Base-by-base conservation (phyloP, 371 early-diverging fungal genomes). In the Circinella umbellata region DNA sequence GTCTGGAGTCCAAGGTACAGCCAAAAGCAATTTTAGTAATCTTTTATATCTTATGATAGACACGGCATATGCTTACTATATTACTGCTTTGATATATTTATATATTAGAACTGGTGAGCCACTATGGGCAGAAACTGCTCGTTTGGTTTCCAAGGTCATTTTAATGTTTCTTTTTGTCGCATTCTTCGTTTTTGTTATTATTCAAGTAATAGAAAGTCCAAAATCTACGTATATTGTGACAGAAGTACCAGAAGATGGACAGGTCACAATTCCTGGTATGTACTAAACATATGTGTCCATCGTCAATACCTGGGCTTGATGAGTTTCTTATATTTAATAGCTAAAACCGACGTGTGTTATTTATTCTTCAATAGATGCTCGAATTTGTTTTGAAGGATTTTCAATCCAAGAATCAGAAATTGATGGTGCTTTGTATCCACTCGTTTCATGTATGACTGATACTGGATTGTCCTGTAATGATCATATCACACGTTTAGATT, bases 381-480 rank as follows among this genome's bases (percentile, higher is more conserved):
- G 78, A 8, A 69, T 74, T 49, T 78, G 84, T 61, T 84, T 80
- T 66, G 84, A 84, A 64, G 75, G 74, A 15, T 71, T 67, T 54
- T 18, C 66, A 1, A 49, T 51, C 13, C 6, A 14, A 9, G 47
- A 17, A 66, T 5, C 34, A n/a, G 34, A 65, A 4, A n/a, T n/a
- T n/a, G 20, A 69, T 37, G 17, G 61, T 14, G 27, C 13, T 47
- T n/a, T 9, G 42, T 63, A 63, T 15, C 76, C 76, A 8, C 49
- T 66, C 34, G 64, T 76, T 34, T 15, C 34, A 10, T 76, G 73
- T 17, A 37, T 61, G 34, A 75, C 75, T 15, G 69, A 73, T 38
- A 47, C 69, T 13, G 79, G 75, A 18, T 49, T 68, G 6, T 36
- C 35, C 0, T 77, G 77, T 61, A 63, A 39, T 10, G 48, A 51